Evolutionary conservation across 2,329 filamentous ascomycete species (phyloP), one percentile per base, ranked within the genome.

Genomic region (Tolypocladium album): DNA sequence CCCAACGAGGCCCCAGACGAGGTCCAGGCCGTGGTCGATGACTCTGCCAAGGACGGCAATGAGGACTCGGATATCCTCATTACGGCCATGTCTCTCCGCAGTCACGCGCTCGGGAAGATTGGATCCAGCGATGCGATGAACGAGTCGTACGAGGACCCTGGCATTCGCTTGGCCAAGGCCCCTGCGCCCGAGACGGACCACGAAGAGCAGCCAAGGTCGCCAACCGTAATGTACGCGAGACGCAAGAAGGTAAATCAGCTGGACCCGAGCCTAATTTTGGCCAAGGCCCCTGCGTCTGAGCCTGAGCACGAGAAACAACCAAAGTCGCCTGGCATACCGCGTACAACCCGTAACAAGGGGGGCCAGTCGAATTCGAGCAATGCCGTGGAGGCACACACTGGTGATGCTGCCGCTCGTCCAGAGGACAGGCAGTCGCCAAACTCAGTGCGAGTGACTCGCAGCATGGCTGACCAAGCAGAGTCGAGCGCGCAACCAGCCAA

Each of bases 61-160:
- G 62, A 62, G 50, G 62, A 63, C 58, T 59, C 63, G 7, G 71
- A 73, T 17, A 56, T 66, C n/a, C 58, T 64, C 43, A 69, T 69
- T 55, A 67, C 67, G 12, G 65, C 66, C 42, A 69, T 70, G 57
- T 68, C 70, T 20, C 64, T 72, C 34, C 70, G 71, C 39, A 70
- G 69, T 62, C 67, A 67, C 31, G 65, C 65, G 38, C 69, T 68
- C 42, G 62, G 62, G 53, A 65, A 62, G 59, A 65, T 58, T 20
- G 62, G 62, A 62, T 68, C 68, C 31, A 64, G 61, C 24, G 69
- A 67, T 20, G 61, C 62, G 5, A 60, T 57, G 60, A 64, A 67
- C 42, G 63, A 64, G 39, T 60, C 62, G 27, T 61, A 60, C n/a
- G 59, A 60, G 12, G 71, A 74, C 57, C 69, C 71, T 4, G 72